phyloP scores from a whole-genome alignment of 148 eudicot genomes.

The Camellia japonica region DNA sequence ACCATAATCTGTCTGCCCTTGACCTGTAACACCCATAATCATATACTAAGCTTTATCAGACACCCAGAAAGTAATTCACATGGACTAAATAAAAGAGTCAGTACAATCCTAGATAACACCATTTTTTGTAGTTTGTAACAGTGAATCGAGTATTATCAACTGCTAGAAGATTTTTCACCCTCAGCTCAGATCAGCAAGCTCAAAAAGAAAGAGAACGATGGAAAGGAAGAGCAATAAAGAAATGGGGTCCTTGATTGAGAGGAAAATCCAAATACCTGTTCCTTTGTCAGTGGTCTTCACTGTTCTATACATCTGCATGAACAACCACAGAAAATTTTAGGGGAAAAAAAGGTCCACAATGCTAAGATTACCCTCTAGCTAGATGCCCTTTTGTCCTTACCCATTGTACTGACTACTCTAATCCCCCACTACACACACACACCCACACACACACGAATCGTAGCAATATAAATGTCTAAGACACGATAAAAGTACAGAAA shows the following conservation, averaged over 20 bases:
- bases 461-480: not conserved
- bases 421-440: conserved; percentile 4
- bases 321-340: conserved; percentile 12
- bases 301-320: conserved; percentile 96
- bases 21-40: no score
- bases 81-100: not conserved
- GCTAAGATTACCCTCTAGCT: conserved; percentile 23
- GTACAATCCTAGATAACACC: no score
- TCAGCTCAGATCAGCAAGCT: no score
- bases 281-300: conserved; percentile 88
- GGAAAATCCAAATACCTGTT: conserved; percentile 35
- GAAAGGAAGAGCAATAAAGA: no score
- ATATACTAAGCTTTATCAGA: conserved; percentile 20
- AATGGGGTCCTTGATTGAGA: conserved; percentile 13
- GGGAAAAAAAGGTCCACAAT: conserved; percentile 15
- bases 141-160: no score
- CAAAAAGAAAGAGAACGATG: no score
- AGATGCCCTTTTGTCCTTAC: conserved; percentile 34
- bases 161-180: no score
- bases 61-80: conserved; percentile 8
- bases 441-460: not conserved
- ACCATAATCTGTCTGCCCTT: conserved; percentile 10
- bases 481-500: no score
- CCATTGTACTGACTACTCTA: conserved; percentile 4
- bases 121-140: no score